Evolutionary conservation across 2,329 filamentous ascomycete species (phyloP), one percentile per base, ranked within the genome.

Genomic region (Colletotrichum cuscutae): DNA sequence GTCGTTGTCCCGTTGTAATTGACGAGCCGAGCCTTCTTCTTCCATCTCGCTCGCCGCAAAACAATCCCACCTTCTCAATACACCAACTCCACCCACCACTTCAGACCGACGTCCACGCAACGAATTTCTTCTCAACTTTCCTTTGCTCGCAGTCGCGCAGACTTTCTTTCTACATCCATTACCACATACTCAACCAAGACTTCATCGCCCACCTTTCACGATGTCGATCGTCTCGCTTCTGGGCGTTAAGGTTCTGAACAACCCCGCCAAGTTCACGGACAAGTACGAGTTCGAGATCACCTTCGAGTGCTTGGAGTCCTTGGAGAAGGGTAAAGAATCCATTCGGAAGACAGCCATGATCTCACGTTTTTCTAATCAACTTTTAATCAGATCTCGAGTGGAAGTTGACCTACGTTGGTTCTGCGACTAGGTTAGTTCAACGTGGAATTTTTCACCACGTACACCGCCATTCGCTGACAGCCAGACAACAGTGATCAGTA

Each of bases 351-450:
- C 49, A 37, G 11, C 30, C 15, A 52, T 57, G n/a, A 4, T 12
- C 28, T 57, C 67, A 58, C 56, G 52, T 24, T 52, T 46, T 24
- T 58, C 28, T 62, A 42, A 68, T 42, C 19, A 22, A 24, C 46
- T 58, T 65, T 62, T 26, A 56, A 49, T 42, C 79, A 97, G 97
- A 99, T 85, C 92, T 99, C 74, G 97, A 99, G 86, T 99, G 97
- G 97, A 99, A 99, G 86, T 89, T 99, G 79, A 99, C 95, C 82
- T 99, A 99, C 79, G 97, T 99, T 81, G 97, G 97, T 80, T 99
- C 97, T 78, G 97, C 97, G 76, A 98, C 96, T 70, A 98, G 95
- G 94, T 97, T 88, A 87, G 93, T 89, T 77, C 19, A 66, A 67
- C 76, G 68, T 78, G 78, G 80, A 78, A 74, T 62, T 60, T 67